phyloP scores from a whole-genome alignment of 192 early-diverging fungal species.

The Coemansia sp. region DNA sequence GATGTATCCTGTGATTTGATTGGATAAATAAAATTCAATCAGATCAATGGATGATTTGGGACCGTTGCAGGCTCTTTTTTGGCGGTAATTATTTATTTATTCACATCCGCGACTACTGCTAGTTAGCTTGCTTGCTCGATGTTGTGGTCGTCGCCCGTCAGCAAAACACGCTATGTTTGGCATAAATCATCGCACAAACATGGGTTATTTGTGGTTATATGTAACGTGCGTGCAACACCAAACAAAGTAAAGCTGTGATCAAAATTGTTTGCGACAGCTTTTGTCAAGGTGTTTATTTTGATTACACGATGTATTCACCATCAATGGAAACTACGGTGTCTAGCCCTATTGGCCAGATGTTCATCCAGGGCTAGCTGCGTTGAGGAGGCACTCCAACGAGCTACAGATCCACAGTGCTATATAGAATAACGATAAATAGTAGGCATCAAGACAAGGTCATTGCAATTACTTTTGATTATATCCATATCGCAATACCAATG shows the following conservation, averaged over 20 bases:
- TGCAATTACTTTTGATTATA: too few species aligned
- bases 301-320: neutral
- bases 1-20: neutral
- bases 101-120: neutral
- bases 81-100: too few species aligned
- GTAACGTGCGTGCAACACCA: neutral
- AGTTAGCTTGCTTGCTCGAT: neutral
- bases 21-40: neutral
- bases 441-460: too few species aligned
- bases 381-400: too few species aligned
- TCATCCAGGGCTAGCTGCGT: too few species aligned
- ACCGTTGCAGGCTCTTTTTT: too few species aligned
- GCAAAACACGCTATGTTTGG: neutral
- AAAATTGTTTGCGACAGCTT: neutral
- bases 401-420: too few species aligned
- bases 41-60: neutral
- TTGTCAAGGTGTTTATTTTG: neutral
- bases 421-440: too few species aligned
- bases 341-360: too few species aligned
- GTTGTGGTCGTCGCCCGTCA: neutral
- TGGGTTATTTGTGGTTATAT: neutral
- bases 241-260: neutral
- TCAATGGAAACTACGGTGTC: too few species aligned
- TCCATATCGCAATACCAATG: neutral
- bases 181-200: neutral